Conservation (phyloP, 176 grass and related monocot species). For the Chloris gayana region DNA sequence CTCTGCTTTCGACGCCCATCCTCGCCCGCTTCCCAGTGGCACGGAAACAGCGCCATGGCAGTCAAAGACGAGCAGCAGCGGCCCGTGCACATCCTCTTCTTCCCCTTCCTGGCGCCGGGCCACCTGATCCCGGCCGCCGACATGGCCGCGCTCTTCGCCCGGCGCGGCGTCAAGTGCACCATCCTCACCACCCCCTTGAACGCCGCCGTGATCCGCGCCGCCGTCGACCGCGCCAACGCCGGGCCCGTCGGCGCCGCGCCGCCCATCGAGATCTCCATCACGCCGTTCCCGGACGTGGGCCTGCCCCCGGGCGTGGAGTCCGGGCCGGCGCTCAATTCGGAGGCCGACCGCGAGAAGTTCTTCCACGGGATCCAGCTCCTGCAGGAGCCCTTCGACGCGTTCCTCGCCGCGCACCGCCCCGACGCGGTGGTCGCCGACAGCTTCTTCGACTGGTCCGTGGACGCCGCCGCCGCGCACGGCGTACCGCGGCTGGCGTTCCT, state of each 20-base stretch:
- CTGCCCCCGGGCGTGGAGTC: constrained; percentile 49
- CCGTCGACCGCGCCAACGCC: constrained; percentile 51
- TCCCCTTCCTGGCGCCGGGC: constrained; percentile 60
- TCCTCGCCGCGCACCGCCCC: constrained; percentile 25
- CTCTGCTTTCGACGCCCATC: background rate
- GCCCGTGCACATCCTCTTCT: constrained; percentile 68
- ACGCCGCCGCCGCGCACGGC: constrained; percentile 34
- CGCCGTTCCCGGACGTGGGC: constrained; percentile 57
- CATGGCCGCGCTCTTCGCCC: constrained; percentile 57
- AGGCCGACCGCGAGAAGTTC: constrained; percentile 29
- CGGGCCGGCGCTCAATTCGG: background rate
- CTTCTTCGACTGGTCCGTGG: constrained; percentile 52
- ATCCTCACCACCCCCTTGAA: constrained; percentile 65
- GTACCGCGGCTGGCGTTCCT: constrained; percentile 53
- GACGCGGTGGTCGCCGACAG: constrained; percentile 53
- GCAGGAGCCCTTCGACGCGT: constrained; percentile 46
- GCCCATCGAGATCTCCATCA: constrained; percentile 36
- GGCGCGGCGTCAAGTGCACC: constrained; percentile 56
- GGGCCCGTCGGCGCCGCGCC: background rate
- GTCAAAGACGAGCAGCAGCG: constrained; percentile 22
- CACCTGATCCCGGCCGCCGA: constrained; percentile 69
- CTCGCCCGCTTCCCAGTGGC: background rate
- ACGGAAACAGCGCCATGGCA: constrained; percentile 28
- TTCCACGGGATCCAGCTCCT: background rate
- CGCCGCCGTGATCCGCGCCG: constrained; percentile 40